Evolutionary conservation across 257 asterid species (phyloP), one percentile per base, ranked within the genome.

Genomic region (Nicotiana otophora): DNA sequence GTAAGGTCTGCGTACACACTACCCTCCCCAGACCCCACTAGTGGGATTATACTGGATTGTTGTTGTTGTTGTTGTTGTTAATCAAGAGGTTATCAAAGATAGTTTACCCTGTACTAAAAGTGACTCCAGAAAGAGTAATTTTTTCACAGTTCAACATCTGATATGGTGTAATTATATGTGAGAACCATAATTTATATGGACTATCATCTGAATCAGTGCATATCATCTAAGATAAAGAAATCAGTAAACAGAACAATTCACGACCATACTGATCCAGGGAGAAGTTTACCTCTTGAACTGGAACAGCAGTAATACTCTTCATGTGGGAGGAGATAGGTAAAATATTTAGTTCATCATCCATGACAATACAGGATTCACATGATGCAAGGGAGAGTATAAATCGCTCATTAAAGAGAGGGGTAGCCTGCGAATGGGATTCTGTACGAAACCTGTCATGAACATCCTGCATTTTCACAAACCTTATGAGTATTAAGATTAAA

Each of bases 361-460:
- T 93, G 83, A 92, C 97, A n/a, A 94, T 84, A 82, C 98, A 96
- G 82, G 98, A 85, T 90, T 89, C 92, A 92, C 98, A 94, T 54
- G 97, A 91, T 54, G 97, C 97, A 84, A 96, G 90, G 16, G 99
- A 96, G 77, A 94, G 97, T 85, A 96, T 89, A 90, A 94, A 96
- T 0, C 99, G 98, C 83, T 96, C 99, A 85, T 96, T 96, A 87
- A 96, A 96, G 81, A 98, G 96, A 72, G 91, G 98, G 83, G 95
- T 79, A 28, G 95, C 90, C 87, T 84, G 93, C 57, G 92, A 81
- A 89, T 96, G 98, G 81, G 98, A 94, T 85, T 96, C 98, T 42
- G 99, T 96, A 36, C 98, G 97, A 83, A 91, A 96, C 87, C 97
- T 90, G 84, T 95, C 95, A 68, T 94, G 98, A 85, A 94, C 99